phyloP scores from a whole-genome alignment of 805 yeast species.

The Lachancea quebecensis region DNA sequence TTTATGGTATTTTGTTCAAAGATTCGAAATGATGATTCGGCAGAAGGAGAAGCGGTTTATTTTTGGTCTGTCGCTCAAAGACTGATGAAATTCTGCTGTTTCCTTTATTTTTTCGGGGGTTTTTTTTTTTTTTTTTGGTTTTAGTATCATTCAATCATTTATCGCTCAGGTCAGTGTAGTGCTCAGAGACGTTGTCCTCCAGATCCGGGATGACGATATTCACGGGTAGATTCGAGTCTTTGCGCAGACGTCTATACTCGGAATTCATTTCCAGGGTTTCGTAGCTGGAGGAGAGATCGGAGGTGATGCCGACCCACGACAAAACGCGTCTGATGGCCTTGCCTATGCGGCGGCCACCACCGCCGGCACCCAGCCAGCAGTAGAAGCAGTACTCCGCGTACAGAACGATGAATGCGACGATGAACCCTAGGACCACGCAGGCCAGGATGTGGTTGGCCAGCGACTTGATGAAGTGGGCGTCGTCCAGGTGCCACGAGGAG shows the following conservation, averaged over 20 bases:
- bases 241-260: constrained; percentile 18
- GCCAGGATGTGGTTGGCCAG: constrained; percentile 68
- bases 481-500: constrained; percentile 88
- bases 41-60: too few relatives aligned
- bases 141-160: not conserved
- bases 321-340: constrained; percentile 1
- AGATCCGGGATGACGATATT: constrained; percentile 18
- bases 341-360: constrained; percentile 9
- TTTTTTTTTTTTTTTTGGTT: not conserved
- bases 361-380: constrained; percentile 31
- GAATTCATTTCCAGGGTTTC: constrained; percentile 8
- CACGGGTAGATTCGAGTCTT: constrained; percentile 26
- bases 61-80: not conserved
- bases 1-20: too few relatives aligned
- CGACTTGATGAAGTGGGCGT: constrained; percentile 69
- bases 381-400: constrained; percentile 43
- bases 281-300: not conserved
- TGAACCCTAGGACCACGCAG: constrained; percentile 65
- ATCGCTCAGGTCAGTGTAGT: constrained; percentile 14
- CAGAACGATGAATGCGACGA: constrained; percentile 44
- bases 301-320: constrained; percentile 5
- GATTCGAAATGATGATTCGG: too few relatives aligned
- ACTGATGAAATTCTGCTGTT: not conserved
- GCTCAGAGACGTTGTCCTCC: constrained; percentile 15
- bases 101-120: not conserved